Percentiles rank a stretch among this genome's conserved stretches.
phyloP scores from a whole-genome alignment of 768 basidiomycete species.

The Nidularia pulvinata region DNA sequence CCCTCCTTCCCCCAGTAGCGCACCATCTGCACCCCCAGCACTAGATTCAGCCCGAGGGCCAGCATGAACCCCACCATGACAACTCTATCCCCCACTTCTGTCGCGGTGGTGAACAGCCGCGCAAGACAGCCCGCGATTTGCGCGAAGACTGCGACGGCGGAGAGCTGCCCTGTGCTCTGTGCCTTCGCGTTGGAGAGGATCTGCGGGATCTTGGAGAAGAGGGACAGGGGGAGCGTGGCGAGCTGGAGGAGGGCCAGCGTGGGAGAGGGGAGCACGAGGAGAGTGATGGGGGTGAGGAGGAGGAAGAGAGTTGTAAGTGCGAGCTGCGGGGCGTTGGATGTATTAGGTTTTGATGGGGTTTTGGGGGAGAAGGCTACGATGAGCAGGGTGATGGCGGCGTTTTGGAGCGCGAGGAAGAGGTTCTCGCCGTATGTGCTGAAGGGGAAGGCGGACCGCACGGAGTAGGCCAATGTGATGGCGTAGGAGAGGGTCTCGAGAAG shows the following conservation, averaged over 20 bases:
- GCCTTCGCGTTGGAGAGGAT: constrained; percentile 80
- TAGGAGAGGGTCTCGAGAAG: constrained; percentile 90
- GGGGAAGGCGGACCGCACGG: constrained; percentile 82
- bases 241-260: constrained; percentile 75
- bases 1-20: constrained; percentile 71
- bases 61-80: constrained; percentile 84
- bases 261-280: constrained; percentile 46
- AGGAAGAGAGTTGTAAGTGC: constrained; percentile 24
- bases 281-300: constrained; percentile 24
- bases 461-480: constrained; percentile 88
- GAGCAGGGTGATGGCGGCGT: constrained; percentile 84
- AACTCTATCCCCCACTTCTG: constrained; percentile 83
- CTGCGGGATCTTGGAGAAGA: constrained; percentile 94
- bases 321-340: constrained; percentile 27
- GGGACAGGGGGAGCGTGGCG: constrained; percentile 85
- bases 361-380: constrained; percentile 68
- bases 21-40: constrained; percentile 87
- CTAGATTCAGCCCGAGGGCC: constrained; percentile 78
- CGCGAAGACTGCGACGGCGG: constrained; percentile 87
- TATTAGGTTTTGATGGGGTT: neutral
- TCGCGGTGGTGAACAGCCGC: constrained; percentile 89
- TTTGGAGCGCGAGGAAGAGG: constrained; percentile 89
- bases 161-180: constrained; percentile 89
- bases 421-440: constrained; percentile 99
- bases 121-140: constrained; percentile 91